Conservation (phyloP, 352 stramenopile species). For the Phytophthora sp. region DNA sequence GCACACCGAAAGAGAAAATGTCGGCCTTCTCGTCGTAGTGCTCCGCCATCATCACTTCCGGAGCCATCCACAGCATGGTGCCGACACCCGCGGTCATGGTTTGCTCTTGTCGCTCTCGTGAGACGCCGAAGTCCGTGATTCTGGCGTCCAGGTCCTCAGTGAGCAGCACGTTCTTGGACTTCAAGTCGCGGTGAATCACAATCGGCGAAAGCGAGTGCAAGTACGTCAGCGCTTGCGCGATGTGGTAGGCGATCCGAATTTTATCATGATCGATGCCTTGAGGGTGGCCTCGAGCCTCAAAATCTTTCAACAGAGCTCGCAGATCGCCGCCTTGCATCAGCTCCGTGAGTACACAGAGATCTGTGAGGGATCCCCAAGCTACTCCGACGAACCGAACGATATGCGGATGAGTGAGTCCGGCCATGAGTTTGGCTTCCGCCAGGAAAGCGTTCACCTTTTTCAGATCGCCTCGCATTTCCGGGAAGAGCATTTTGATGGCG, state of each 20-base stretch:
- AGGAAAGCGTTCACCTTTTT: constrained; percentile 49
- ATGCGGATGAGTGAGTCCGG: constrained; percentile 43
- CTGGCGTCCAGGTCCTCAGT: constrained; percentile 32
- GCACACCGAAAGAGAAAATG: constrained; percentile 41
- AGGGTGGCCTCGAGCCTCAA: constrained; percentile 1
- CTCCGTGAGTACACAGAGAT: constrained; percentile 43
- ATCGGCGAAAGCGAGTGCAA: constrained; percentile 22
- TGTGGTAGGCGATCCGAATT: constrained; percentile 29
- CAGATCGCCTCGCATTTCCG: constrained; percentile 23
- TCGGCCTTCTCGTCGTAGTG: constrained; percentile 45
- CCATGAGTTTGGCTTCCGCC: constrained; percentile 48
- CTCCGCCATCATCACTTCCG: constrained; percentile 41
- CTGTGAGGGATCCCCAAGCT: constrained; percentile 38
- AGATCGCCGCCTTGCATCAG: constrained; percentile 47
- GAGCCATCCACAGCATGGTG: constrained; percentile 45
- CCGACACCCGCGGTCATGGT: constrained; percentile 42
- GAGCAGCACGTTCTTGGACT: constrained; percentile 53
- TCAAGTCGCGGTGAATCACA: constrained; percentile 42
- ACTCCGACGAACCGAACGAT: constrained; percentile 60
- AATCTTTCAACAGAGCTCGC: constrained; percentile 20
- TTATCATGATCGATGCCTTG: constrained; percentile 34
- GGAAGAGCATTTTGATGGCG: constrained; percentile 49
- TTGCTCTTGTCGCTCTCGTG: constrained; percentile 17
- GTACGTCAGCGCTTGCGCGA: constrained; percentile 36
- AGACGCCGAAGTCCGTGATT: constrained; percentile 48